Conservation (phyloP, 129 eudicot species). For the Flaveria linearis region DNA sequence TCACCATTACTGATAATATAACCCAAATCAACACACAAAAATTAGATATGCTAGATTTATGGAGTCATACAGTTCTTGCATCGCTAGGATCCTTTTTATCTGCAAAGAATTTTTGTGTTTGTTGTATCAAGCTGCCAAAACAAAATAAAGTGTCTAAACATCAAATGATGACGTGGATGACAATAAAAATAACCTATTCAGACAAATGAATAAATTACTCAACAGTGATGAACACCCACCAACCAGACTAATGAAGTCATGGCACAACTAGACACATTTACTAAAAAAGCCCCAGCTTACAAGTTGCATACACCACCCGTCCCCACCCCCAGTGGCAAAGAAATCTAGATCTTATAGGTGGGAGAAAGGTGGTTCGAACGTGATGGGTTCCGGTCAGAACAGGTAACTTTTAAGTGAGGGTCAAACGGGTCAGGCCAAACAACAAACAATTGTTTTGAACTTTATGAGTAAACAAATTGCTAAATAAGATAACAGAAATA, state of each 20-base stretch:
- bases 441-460: background rate
- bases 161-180: conserved; percentile 21
- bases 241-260: conserved; percentile 26
- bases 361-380: background rate
- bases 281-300: conserved; percentile 10
- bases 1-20: background rate
- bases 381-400: background rate
- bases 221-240: background rate
- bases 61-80: conserved; percentile 68
- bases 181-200: background rate
- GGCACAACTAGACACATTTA: conserved; percentile 10
- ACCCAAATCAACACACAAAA: background rate
- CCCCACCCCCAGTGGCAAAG: conserved; percentile 16
- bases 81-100: conserved; percentile 62
- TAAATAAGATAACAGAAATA: background rate
- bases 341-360: background rate
- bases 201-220: conserved; percentile 15
- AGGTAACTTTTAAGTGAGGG: background rate
- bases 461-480: background rate
- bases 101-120: conserved; percentile 65
- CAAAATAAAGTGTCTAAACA: conserved; percentile 25
- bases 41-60: conserved; percentile 22
- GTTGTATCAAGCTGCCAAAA: conserved; percentile 83
- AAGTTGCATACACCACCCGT: conserved; percentile 5
- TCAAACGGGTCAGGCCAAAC: background rate